A percentile compares a stretch with the other conserved stretches of the same genome.
phyloP scores from a whole-genome alignment of 73 alveolate genomes.

The Paramecium primaurelia region DNA sequence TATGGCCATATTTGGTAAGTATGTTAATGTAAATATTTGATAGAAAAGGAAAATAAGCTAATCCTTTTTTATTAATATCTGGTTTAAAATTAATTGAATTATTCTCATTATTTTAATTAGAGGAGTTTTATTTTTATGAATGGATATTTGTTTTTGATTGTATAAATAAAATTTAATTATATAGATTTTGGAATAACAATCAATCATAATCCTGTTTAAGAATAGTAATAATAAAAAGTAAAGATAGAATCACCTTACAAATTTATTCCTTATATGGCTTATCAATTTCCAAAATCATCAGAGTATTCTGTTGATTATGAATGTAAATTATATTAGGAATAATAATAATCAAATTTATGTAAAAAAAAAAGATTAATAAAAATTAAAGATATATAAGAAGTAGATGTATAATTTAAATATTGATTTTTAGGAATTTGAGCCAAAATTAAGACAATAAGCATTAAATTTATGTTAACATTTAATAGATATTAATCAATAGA shows the following conservation, averaged over 20 bases:
- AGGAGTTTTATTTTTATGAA: conserved; percentile 56
- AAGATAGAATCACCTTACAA: conserved; percentile 41
- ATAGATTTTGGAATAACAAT: neutral
- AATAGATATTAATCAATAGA: conserved; percentile 42
- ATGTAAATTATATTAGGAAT: neutral
- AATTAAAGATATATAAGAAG: conserved; percentile 9
- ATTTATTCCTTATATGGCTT: conserved; percentile 21
- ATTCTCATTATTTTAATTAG: conserved; percentile 31
- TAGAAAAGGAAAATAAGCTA: conserved; percentile 19
- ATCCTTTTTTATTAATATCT: conserved; percentile 25
- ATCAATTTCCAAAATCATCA: neutral
- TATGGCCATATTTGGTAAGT: conserved; percentile 45
- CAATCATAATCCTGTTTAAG: neutral
- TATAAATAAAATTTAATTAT: neutral
- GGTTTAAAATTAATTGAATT: conserved; percentile 47
- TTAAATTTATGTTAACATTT: conserved; percentile 39
- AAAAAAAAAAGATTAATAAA: conserved; percentile 26
- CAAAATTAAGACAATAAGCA: conserved; percentile 10
- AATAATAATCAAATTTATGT: neutral
- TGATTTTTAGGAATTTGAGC: neutral
- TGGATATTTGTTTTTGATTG: conserved; percentile 61
- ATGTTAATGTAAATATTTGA: conserved; percentile 54
- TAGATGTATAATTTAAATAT: neutral
- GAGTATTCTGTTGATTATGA: conserved; percentile 38
- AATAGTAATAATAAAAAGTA: neutral